A percentile compares a stretch with the other conserved stretches of the same genome.
These are phyloP conservation scores for Phialemoniopsis sp. DNA, from an alignment of 2,329 filamentous ascomycete genomes.

Conservation along the genomic window DNA sequence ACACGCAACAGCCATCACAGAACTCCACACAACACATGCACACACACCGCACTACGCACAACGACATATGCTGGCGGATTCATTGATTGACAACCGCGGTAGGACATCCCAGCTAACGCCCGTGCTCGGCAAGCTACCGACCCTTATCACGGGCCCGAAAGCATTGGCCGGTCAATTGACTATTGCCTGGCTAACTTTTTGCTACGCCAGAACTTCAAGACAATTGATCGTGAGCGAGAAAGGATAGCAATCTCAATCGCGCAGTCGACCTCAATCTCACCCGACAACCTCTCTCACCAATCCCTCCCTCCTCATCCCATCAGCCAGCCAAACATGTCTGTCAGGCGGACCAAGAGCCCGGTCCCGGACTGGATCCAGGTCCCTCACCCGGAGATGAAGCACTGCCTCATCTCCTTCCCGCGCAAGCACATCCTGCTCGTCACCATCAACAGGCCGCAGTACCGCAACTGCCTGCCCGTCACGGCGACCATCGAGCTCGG, in stretches of 20 bases:
- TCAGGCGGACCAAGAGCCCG: constrained; percentile 16
- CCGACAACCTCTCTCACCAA: background rate
- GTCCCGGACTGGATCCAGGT: constrained; percentile 26
- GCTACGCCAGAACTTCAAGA: too few relatives aligned
- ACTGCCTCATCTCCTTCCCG: constrained; percentile 41
- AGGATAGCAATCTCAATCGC: background rate
- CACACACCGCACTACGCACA: too few relatives aligned
- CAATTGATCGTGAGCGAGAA: too few relatives aligned
- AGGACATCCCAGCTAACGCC: too few relatives aligned
- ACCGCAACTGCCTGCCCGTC: constrained; percentile 35
- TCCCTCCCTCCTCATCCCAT: background rate
- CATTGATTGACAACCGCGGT: too few relatives aligned
- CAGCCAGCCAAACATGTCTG: constrained; percentile 11
- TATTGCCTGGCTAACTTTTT: too few relatives aligned
- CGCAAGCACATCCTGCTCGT: constrained; percentile 33
- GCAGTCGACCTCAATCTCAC: background rate
- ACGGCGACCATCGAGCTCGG: constrained; percentile 31
- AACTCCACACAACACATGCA: too few relatives aligned
- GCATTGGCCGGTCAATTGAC: too few relatives aligned
- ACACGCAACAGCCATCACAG: too few relatives aligned
- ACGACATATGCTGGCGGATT: too few relatives aligned
- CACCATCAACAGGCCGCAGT: constrained; percentile 35
- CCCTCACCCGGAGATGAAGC: constrained; percentile 22
- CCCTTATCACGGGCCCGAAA: too few relatives aligned
- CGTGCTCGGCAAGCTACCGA: too few relatives aligned